Evolutionary conservation across 345 rosid species (phyloP), one percentile per base, ranked within the genome.

Genomic region (Salix exigua): DNA sequence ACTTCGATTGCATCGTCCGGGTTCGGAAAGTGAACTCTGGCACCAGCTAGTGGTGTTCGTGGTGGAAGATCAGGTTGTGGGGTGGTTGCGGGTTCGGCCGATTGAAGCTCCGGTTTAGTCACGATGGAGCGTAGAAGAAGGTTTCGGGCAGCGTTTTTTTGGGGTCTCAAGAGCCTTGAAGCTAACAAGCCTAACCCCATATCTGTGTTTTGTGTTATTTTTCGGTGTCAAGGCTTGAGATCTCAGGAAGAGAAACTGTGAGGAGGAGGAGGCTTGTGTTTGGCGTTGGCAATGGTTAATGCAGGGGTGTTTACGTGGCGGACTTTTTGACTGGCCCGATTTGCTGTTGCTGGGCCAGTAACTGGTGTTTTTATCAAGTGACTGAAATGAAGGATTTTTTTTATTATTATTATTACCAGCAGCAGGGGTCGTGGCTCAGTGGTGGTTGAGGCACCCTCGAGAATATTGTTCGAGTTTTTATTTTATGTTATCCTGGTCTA

Each of bases 1-100:
- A 96, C 99, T 89, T 96, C 99, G 86, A 94, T 92, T 66, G 98
- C 98, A 44, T 96, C 99, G 14, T 92, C 99, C 0, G 97, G 98
- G 21, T 88, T 92, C 6, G 91, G 64, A 80, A 96, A 89, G 76
- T 92, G 92, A 73, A 96, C 83, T 1, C 93, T 88, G 17, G 98
- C 98, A n/a, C 97, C 98, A 8, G 77, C 98, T 1, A 96, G 83
- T 3, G 99, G 98, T 31, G 73, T 85, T 77, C 89, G 85, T 6
- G 84, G 88, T 4, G 93, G 88, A 18, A 85, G 79, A 78, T 85
- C 88, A 35, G 89, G 88, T 33, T 79, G 73, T 4, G 82, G 77
- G 28, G 86, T 87, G 5, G 90, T 81, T 1, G 97, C 82, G 55
- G 90, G 75, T 77, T 89, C 97, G 21, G 97, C 90, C 26, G 92